Conservation (phyloP, 1,284 basidiomycete genomes). For the Ustilago esculenta region DNA sequence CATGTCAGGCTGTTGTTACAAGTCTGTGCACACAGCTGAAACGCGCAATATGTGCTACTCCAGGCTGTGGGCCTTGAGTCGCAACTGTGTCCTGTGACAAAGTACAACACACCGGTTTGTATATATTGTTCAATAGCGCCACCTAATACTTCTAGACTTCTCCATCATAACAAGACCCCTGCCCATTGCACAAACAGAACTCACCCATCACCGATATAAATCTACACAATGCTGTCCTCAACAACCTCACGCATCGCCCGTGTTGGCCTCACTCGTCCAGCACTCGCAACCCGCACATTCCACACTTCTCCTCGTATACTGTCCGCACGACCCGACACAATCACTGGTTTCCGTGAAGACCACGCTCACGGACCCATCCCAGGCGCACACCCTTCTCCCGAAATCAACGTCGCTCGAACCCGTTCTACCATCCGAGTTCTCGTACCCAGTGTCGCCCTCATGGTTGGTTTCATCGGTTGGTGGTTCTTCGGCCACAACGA, state of each 20-base stretch:
- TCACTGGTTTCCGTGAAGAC: conserved; percentile 31
- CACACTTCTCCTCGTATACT: conserved; percentile 15
- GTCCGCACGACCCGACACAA: conserved; percentile 40
- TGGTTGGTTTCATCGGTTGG: conserved; percentile 46
- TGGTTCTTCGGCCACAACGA: conserved; percentile 51
- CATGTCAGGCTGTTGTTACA: no score
- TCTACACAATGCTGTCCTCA: conserved; percentile 24
- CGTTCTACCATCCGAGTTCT: conserved; percentile 42
- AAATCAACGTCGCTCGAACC: conserved; percentile 39
- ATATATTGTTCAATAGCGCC: no score
- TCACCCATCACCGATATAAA: background rate
- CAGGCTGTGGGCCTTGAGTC: no score
- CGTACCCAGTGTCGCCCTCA: conserved; percentile 36
- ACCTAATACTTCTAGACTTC: no score
- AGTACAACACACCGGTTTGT: no score
- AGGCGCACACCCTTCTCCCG: conserved; percentile 35
- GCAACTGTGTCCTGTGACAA: no score
- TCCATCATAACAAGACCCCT: background rate
- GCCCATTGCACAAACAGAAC: background rate
- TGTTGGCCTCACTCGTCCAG: conserved; percentile 6
- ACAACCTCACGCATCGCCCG: conserved; percentile 9
- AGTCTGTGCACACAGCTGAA: no score
- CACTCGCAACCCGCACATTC: background rate
- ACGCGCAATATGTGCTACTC: no score
- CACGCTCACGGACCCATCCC: conserved; percentile 31